Percentiles rank a stretch among this genome's conserved stretches.
Evolutionary conservation across 805 yeast species (phyloP).

Genomic region (Soucietia sequanensis): DNA sequence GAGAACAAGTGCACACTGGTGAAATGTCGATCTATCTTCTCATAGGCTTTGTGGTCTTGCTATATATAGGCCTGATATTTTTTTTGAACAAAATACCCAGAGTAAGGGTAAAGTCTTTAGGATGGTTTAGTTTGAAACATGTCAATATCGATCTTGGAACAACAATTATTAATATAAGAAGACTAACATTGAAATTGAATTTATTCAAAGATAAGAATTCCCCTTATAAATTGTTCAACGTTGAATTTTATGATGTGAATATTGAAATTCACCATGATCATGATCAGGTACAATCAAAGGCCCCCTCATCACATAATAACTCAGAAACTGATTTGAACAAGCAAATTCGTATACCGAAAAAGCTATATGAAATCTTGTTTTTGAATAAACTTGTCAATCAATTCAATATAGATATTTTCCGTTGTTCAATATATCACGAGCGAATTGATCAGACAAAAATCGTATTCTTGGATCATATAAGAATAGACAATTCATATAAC

Average conservation of each 20-base stretch:
- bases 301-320: too few species aligned
- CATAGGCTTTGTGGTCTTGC: conserved; percentile 4
- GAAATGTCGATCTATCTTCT: conserved; percentile 2
- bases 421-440: conserved; percentile 11
- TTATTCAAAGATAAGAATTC: conserved; percentile 19
- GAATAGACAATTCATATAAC: conserved; percentile 15
- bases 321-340: too few species aligned
- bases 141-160: conserved; percentile 18
- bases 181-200: conserved; percentile 20
- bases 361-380: conserved; percentile 17
- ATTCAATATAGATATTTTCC: conserved; percentile 21
- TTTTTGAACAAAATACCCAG: conserved; percentile 26
- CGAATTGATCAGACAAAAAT: too few species aligned
- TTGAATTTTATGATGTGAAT: conserved; percentile 23
- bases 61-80: conserved; percentile 16
- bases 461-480: conserved; percentile 21
- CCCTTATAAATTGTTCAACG: conserved; percentile 24
- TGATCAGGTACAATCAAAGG: too few species aligned
- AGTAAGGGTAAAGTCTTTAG: conserved; percentile 24
- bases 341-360: conserved; percentile 14
- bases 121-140: conserved; percentile 28
- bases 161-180: conserved; percentile 14
- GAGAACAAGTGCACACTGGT: too few species aligned
- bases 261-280: too few species aligned
- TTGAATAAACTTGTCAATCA: conserved; percentile 20